Evolutionary conservation across 352 stramenopile genomes (phyloP).

Genomic region (Phytophthora multivora): DNA sequence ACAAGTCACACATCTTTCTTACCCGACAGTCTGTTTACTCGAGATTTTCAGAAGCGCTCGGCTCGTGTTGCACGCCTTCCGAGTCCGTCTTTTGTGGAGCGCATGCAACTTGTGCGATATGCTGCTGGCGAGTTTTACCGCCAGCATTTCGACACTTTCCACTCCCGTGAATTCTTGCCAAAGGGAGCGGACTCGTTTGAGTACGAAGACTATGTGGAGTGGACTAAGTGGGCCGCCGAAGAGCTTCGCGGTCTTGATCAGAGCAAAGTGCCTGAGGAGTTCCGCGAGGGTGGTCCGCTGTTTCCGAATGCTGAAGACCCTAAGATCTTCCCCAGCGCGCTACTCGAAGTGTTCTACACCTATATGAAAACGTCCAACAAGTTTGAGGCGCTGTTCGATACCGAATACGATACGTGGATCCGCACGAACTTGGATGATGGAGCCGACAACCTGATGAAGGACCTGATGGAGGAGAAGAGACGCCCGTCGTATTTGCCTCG

Average conservation of each 20-base stretch:
- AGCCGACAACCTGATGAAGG: conserved; percentile 46
- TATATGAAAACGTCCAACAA: conserved; percentile 57
- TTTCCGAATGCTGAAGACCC: conserved; percentile 65
- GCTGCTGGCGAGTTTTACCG: conserved; percentile 83
- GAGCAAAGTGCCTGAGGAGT: conserved; percentile 52
- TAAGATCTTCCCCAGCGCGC: conserved; percentile 59
- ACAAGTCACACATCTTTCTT: conserved; percentile 88
- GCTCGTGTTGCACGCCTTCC: conserved; percentile 67
- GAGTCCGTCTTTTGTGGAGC: conserved; percentile 69
- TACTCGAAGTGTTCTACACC: conserved; percentile 67
- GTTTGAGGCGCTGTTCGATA: conserved; percentile 64
- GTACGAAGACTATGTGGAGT: conserved; percentile 70
- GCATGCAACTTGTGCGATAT: conserved; percentile 82
- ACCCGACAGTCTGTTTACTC: conserved; percentile 64
- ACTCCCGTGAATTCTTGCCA: conserved; percentile 72
- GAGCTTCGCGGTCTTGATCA: conserved; percentile 52
- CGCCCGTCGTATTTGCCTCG: conserved; percentile 60
- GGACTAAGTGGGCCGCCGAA: conserved; percentile 64
- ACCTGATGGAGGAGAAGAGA: conserved; percentile 34
- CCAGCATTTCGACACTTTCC: conserved; percentile 85
- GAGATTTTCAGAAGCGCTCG: conserved; percentile 72
- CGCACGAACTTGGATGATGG: conserved; percentile 48
- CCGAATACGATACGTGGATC: conserved; percentile 64
- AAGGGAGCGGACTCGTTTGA: conserved; percentile 41
- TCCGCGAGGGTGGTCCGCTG: conserved; percentile 58